phyloP scores from a whole-genome alignment of 2,329 filamentous ascomycete species.

The Aspergillus sp. region DNA sequence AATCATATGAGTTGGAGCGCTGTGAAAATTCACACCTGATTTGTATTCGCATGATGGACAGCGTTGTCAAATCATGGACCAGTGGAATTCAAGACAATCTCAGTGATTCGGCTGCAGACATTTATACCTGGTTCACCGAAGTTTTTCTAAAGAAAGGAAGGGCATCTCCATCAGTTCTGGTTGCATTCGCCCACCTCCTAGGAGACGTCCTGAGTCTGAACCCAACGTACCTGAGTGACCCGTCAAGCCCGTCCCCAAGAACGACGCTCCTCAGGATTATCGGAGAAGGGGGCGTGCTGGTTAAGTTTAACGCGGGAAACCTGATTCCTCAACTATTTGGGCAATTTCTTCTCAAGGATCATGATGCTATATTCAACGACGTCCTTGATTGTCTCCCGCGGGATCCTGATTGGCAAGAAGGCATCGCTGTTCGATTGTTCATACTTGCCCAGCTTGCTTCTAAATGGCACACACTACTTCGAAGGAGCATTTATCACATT shows the following conservation, averaged over 20 bases:
- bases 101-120: constrained; percentile 65
- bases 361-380: constrained; percentile 82
- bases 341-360: constrained; percentile 76
- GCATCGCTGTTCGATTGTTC: constrained; percentile 79
- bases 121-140: constrained; percentile 77
- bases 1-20: constrained; percentile 62
- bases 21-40: constrained; percentile 72
- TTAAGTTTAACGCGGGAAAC: constrained; percentile 74
- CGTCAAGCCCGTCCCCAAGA: constrained; percentile 61
- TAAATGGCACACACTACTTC: constrained; percentile 79
- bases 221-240: constrained; percentile 63
- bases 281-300: constrained; percentile 61
- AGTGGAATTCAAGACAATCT: constrained; percentile 58
- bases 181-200: constrained; percentile 66
- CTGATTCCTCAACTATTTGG: constrained; percentile 73
- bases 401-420: constrained; percentile 70
- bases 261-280: constrained; percentile 76
- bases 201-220: constrained; percentile 67
- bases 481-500: constrained; percentile 87
- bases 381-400: constrained; percentile 76
- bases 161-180: constrained; percentile 68
- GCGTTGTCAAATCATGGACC: constrained; percentile 64
- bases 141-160: constrained; percentile 65
- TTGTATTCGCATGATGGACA: constrained; percentile 67
- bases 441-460: constrained; percentile 76